These are phyloP conservation scores for Paramecium sexaurelia DNA, from an alignment of 73 alveolate species.

Conservation along the genomic window DNA sequence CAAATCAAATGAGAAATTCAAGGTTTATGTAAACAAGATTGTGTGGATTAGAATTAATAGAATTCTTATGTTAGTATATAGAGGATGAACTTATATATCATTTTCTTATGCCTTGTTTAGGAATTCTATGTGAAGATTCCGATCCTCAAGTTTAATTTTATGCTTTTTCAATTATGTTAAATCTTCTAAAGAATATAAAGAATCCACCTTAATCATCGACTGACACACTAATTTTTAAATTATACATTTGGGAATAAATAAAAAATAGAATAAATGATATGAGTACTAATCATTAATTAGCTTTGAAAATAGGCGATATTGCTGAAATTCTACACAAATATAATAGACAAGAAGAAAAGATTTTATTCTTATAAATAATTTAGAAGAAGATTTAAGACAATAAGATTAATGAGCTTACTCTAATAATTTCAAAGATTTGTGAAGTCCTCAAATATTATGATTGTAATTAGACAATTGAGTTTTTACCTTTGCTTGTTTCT, in stretches of 20 bases:
- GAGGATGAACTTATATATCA: neutral
- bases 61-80: neutral
- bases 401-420: neutral
- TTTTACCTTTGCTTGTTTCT: neutral
- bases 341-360: neutral
- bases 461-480: neutral
- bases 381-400: neutral
- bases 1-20: neutral
- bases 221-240: neutral
- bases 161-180: neutral
- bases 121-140: slow-evolving; percentile 1
- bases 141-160: neutral
- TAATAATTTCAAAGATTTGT: neutral
- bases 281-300: neutral
- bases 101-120: neutral
- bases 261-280: neutral
- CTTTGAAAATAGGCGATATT: neutral
- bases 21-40: slow-evolving; percentile 30
- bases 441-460: slow-evolving; percentile 13
- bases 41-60: slow-evolving; percentile 43
- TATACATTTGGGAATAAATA: slow-evolving; percentile 18
- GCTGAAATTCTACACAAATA: slow-evolving; percentile 11
- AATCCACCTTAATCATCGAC: neutral
- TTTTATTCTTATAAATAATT: neutral
- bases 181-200: neutral